phyloP scores from a whole-genome alignment of 2,329 filamentous ascomycete genomes.

The Talaromyces sp. region DNA sequence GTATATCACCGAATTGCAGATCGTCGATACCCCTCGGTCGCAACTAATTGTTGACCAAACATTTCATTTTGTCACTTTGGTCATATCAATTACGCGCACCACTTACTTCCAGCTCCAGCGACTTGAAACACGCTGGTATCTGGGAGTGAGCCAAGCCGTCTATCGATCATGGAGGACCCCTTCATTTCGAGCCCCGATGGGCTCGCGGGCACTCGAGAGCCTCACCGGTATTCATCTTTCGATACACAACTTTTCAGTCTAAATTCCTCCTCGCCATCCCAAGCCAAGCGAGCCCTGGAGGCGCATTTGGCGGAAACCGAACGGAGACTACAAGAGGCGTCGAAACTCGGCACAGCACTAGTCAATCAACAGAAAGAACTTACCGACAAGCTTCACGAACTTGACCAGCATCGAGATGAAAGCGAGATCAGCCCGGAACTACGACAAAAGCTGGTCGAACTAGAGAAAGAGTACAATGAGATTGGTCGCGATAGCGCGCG shows the following conservation, averaged over 20 bases:
- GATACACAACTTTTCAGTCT: constrained; percentile 76
- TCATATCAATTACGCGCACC: constrained; percentile 4
- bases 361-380: constrained; percentile 84
- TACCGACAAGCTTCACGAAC: constrained; percentile 74
- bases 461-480: constrained; percentile 94
- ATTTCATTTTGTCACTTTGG: not conserved
- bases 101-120: constrained; percentile 18
- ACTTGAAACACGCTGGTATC: constrained; percentile 16
- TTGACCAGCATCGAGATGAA: constrained; percentile 73
- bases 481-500: constrained; percentile 85
- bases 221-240: constrained; percentile 76
- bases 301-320: constrained; percentile 92
- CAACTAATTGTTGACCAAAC: constrained; percentile 1
- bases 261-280: constrained; percentile 76
- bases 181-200: constrained; percentile 53
- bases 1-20: not conserved
- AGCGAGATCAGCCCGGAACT: constrained; percentile 79
- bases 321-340: constrained; percentile 84
- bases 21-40: not conserved
- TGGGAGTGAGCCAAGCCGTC: constrained; percentile 22
- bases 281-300: constrained; percentile 83
- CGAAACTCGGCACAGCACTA: constrained; percentile 80
- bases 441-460: constrained; percentile 74
- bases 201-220: constrained; percentile 38
- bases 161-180: constrained; percentile 51